Conservation (phyloP, 23 red algal species). For the Cyanidiococcus yangmingshanensis region DNA sequence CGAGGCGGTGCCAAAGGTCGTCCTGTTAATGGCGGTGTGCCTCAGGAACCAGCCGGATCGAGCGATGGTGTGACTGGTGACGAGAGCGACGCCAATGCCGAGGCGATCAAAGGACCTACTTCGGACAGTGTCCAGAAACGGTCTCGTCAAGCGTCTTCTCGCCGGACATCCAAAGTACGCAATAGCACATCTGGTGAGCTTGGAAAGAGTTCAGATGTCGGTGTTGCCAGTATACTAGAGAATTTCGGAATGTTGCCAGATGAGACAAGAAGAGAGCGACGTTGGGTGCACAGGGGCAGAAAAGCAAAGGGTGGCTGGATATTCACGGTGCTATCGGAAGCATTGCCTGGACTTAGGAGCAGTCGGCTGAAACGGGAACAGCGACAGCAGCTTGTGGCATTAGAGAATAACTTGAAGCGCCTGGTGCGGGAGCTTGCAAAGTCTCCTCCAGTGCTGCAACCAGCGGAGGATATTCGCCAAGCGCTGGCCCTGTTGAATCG, state of each 20-base stretch:
- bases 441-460: neutral
- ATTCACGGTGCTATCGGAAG: neutral
- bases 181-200: neutral
- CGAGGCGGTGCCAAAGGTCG: neutral
- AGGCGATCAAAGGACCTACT: neutral
- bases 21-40: neutral
- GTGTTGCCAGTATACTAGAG: neutral
- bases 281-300: neutral
- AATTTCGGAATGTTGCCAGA: neutral
- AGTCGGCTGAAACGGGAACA: neutral
- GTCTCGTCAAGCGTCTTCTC: neutral
- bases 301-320: neutral
- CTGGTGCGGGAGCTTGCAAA: neutral
- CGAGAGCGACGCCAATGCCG: neutral
- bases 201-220: neutral
- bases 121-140: neutral
- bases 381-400: neutral
- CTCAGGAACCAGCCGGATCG: neutral
- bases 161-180: neutral
- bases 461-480: neutral
- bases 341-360: neutral
- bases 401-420: neutral
- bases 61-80: neutral
- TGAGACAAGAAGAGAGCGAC: neutral
- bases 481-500: neutral